These are phyloP conservation scores for Talaromyces amestolkiae DNA, from an alignment of 2,329 filamentous ascomycete genomes.

Conservation along the genomic window DNA sequence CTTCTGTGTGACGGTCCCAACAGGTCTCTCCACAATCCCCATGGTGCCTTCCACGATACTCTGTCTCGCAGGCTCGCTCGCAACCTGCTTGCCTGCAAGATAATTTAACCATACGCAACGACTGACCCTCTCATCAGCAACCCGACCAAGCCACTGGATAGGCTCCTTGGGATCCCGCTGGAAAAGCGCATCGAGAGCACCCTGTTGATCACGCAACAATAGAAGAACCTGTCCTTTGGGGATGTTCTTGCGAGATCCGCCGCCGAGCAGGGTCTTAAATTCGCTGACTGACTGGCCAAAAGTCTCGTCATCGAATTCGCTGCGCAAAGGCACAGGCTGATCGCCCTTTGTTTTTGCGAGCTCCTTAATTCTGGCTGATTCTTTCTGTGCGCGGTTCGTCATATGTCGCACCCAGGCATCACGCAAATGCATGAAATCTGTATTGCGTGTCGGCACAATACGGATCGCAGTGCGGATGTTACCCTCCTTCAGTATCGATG, in stretches of 20 bases:
- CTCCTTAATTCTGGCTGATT: conserved; percentile 48
- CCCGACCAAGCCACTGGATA: conserved; percentile 63
- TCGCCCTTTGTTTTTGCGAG: neutral
- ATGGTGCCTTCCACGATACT: conserved; percentile 86
- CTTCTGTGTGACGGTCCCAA: conserved; percentile 81
- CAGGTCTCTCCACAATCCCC: conserved; percentile 80
- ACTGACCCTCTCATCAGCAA: conserved; percentile 76
- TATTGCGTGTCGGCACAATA: conserved; percentile 86
- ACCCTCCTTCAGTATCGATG: conserved; percentile 62
- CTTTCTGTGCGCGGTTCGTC: conserved; percentile 65
- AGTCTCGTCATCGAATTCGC: conserved; percentile 64
- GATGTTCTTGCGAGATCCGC: conserved; percentile 64
- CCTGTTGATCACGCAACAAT: conserved; percentile 64
- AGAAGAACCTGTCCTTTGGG: conserved; percentile 78
- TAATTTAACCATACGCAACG: conserved; percentile 87
- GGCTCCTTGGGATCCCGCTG: conserved; percentile 50
- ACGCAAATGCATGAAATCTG: conserved; percentile 86
- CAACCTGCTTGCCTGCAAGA: conserved; percentile 79
- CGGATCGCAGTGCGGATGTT: conserved; percentile 75
- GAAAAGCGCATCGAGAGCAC: conserved; percentile 66
- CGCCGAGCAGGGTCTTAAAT: conserved; percentile 79
- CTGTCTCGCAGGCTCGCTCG: conserved; percentile 74
- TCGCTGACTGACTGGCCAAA: conserved; percentile 73
- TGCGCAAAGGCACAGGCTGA: conserved; percentile 19
- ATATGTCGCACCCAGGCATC: conserved; percentile 89